Percentiles rank a stretch among this genome's conserved stretches.
Evolutionary conservation across 208 protist species (phyloP).

Genomic region (Crithidia thermophila): DNA sequence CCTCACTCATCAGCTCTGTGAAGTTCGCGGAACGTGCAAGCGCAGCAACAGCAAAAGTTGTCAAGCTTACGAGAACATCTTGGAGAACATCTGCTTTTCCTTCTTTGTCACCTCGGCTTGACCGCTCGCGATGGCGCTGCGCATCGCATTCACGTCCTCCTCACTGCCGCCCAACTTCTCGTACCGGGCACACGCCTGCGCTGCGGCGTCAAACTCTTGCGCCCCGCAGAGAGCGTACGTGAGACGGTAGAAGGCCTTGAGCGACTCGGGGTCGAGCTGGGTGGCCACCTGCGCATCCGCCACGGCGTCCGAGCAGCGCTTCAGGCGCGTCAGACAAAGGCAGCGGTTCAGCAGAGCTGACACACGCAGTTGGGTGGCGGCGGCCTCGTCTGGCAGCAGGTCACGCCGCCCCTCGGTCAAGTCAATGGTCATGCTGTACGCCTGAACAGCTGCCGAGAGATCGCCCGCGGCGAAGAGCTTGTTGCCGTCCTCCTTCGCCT

Average conservation of each 20-base stretch:
- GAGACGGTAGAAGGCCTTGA: conserved; percentile 75
- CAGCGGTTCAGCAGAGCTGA: conserved; percentile 71
- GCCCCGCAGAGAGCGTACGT: conserved; percentile 50
- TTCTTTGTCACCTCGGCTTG: conserved; percentile 27
- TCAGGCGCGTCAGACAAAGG: conserved; percentile 45
- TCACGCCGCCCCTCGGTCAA: conserved; percentile 74
- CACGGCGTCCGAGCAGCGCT: conserved; percentile 41
- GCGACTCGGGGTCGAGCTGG: conserved; percentile 37
- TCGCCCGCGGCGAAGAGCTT: conserved; percentile 46
- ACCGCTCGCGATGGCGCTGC: conserved; percentile 36
- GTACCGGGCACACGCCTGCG: conserved; percentile 34
- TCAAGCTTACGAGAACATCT: conserved; percentile 55
- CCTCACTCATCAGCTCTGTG: too few relatives aligned
- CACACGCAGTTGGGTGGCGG: conserved; percentile 49
- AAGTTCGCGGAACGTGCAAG: too few relatives aligned
- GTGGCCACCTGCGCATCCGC: conserved; percentile 45
- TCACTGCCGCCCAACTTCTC: conserved; percentile 33
- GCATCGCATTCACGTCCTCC: conserved; percentile 51
- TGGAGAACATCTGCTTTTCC: conserved; percentile 67
- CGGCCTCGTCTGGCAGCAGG: conserved; percentile 59
- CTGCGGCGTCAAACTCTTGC: conserved; percentile 58
- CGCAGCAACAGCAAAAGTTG: background rate
- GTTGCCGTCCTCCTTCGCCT: conserved; percentile 74
- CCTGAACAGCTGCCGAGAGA: conserved; percentile 52
- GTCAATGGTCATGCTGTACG: conserved; percentile 59